A percentile compares a stretch with the other conserved stretches of the same genome.
Conservation (phyloP, 1,139 yeast species). For the Yamadazyma blattariae region DNA sequence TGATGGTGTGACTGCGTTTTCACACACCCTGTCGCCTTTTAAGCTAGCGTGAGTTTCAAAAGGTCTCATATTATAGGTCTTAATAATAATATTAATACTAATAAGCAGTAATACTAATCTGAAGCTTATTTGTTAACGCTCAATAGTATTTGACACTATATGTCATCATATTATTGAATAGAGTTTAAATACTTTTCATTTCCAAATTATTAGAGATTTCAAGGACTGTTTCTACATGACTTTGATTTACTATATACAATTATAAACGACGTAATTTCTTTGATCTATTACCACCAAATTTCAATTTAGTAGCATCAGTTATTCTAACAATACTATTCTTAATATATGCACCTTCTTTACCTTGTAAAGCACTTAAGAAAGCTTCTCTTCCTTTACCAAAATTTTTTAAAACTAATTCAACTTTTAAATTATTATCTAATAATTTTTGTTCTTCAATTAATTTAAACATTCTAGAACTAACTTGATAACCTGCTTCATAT, state of each 20-base stretch:
- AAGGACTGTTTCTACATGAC: too few species aligned
- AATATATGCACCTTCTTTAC: slow-evolving; percentile 79
- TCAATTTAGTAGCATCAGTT: slow-evolving; percentile 75
- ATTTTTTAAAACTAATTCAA: slow-evolving; percentile 74
- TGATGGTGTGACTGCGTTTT: slow-evolving; percentile 1
- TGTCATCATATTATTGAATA: too few species aligned
- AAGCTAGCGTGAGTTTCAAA: too few species aligned
- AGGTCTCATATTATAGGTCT: too few species aligned
- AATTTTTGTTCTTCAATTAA: slow-evolving; percentile 60
- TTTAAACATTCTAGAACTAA: slow-evolving; percentile 70
- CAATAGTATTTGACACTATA: too few species aligned
- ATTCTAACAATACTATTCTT: slow-evolving; percentile 65
- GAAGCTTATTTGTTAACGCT: too few species aligned
- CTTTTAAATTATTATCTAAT: slow-evolving; percentile 48
- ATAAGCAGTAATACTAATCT: too few species aligned
- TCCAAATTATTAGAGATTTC: too few species aligned
- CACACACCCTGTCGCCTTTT: too few species aligned
- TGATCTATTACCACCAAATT: slow-evolving; percentile 89
- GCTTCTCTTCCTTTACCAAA: slow-evolving; percentile 92
- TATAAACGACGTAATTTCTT: slow-evolving; percentile 81
- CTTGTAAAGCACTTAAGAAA: slow-evolving; percentile 77
- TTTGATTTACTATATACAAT: too few species aligned
- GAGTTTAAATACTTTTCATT: too few species aligned
- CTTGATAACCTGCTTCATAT: slow-evolving; percentile 93
- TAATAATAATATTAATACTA: too few species aligned